Percentiles rank a stretch among this genome's conserved stretches.
Conservation (phyloP, 1,284 basidiomycete species). For the Mycosarcoma maydis region DNA sequence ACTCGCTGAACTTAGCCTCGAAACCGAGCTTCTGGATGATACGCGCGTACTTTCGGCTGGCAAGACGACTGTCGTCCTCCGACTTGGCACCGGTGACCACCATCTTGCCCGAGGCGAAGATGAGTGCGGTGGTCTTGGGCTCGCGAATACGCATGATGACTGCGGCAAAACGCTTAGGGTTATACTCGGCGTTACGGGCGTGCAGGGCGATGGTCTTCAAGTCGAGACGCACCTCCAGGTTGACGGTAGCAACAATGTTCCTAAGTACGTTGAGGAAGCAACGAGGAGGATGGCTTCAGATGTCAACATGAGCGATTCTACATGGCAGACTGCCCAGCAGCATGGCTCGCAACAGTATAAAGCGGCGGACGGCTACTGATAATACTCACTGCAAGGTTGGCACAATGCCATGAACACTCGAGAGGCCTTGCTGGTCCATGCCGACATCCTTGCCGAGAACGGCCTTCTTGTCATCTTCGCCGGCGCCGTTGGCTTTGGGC, state of each 20-base stretch:
- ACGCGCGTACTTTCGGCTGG: conserved; percentile 97
- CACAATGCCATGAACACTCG: conserved; percentile 67
- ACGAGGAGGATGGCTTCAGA: conserved; percentile 2
- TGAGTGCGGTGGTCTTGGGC: conserved; percentile 98
- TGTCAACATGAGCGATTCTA: conserved; percentile 15
- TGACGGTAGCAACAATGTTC: conserved; percentile 99
- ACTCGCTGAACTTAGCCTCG: conserved; percentile 98
- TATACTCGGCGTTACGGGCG: conserved; percentile 98
- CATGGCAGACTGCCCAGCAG: conserved; percentile 4
- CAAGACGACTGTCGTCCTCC: conserved; percentile 95
- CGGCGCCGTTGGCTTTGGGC: conserved; percentile 30
- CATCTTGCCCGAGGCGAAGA: conserved; percentile 99
- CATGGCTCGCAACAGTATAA: too few species aligned
- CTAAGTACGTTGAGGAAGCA: conserved; percentile 60
- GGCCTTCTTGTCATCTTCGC: conserved; percentile 41
- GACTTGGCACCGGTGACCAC: conserved; percentile 99
- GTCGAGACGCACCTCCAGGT: conserved; percentile 94
- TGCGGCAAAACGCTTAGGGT: conserved; percentile 99
- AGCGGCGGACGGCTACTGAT: too few species aligned
- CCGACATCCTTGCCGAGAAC: conserved; percentile 35
- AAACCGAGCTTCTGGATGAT: conserved; percentile 99
- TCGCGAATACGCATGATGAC: conserved; percentile 99
- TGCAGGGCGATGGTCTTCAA: conserved; percentile 98
- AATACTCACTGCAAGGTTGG: conserved; percentile 68
- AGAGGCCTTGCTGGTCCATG: conserved; percentile 59